Conservation (phyloP, 1,284 basidiomycete genomes). For the Sutorius eximius region DNA sequence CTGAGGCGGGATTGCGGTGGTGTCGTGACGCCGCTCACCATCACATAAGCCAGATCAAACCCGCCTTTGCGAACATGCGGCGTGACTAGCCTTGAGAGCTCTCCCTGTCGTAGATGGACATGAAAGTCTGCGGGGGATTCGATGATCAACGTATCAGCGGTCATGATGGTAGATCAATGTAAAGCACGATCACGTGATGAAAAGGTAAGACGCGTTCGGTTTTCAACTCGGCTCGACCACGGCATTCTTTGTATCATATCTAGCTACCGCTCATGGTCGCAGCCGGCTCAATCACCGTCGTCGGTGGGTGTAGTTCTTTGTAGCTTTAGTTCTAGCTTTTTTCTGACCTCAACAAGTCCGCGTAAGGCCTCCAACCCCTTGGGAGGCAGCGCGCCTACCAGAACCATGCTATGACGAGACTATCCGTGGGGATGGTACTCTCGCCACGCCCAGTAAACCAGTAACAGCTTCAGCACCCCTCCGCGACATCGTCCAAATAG, state of each 20-base stretch:
- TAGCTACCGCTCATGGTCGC: conserved; percentile 58
- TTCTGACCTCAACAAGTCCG: conserved; percentile 60
- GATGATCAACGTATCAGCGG: conserved; percentile 38
- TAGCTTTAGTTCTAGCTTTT: neutral
- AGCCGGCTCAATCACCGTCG: conserved; percentile 84
- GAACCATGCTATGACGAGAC: conserved; percentile 65
- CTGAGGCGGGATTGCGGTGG: conserved; percentile 11
- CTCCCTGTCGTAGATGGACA: conserved; percentile 92
- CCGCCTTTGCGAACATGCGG: conserved; percentile 92
- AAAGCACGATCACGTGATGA: conserved; percentile 33
- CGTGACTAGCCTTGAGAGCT: conserved; percentile 80
- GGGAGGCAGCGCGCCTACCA: conserved; percentile 80
- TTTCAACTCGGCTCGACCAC: conserved; percentile 30
- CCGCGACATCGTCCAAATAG: conserved; percentile 74
- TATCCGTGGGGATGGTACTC: conserved; percentile 79
- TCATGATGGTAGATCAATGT: conserved; percentile 19
- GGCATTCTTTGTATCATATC: conserved; percentile 1
- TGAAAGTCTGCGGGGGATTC: conserved; percentile 91
- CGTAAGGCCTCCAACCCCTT: conserved; percentile 82
- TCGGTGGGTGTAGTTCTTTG: conserved; percentile 49
- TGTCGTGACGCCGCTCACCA: conserved; percentile 56
- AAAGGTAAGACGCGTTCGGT: conserved; percentile 31
- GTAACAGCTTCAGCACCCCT: conserved; percentile 55
- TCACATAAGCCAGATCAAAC: conserved; percentile 92
- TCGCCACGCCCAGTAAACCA: conserved; percentile 64